Evolutionary conservation across 2,329 filamentous ascomycete species (phyloP).

Genomic region (Exutisphaerella laricina): DNA sequence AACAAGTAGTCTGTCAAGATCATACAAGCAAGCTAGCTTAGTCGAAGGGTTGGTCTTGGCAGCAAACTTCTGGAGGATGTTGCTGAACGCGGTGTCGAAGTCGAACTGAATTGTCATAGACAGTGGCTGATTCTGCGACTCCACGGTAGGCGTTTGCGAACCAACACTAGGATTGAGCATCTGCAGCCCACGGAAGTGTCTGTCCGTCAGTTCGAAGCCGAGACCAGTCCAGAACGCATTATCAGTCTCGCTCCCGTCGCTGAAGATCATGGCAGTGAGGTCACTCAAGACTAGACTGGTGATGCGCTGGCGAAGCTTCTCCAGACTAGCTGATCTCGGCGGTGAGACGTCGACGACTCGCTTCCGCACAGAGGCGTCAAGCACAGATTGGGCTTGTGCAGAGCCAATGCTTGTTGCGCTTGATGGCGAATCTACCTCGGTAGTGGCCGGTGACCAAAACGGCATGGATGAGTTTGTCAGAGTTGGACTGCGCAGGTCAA

Average conservation of each 20-base stretch:
- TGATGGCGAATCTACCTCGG: constrained; percentile 58
- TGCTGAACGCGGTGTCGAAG: constrained; percentile 72
- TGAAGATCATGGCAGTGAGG: constrained; percentile 77
- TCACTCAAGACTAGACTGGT: constrained; percentile 85
- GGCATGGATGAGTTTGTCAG: constrained; percentile 72
- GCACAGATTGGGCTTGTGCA: constrained; percentile 15
- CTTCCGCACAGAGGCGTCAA: constrained; percentile 9
- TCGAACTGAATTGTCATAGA: constrained; percentile 22
- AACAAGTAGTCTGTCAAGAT: constrained; percentile 64
- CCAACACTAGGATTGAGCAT: constrained; percentile 12
- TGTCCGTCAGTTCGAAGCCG: constrained; percentile 35
- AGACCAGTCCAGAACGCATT: constrained; percentile 68
- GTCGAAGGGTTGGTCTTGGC: constrained; percentile 81
- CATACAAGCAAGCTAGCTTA: constrained; percentile 77
- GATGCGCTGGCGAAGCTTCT: constrained; percentile 54
- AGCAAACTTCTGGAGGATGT: constrained; percentile 77
- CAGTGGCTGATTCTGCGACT: constrained; percentile 1
- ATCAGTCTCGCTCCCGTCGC: constrained; percentile 89
- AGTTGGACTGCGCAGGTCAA: constrained; percentile 62
- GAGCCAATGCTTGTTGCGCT: constrained; percentile 54
- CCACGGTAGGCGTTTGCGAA: constrained; percentile 16
- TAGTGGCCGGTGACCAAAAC: constrained; percentile 85
- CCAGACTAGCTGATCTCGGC: constrained; percentile 36
- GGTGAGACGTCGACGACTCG: background rate
- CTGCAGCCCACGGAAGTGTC: constrained; percentile 18